Base-by-base conservation (phyloP, 192 early-diverging fungal genomes). In the Coemansia reversa region DNA sequence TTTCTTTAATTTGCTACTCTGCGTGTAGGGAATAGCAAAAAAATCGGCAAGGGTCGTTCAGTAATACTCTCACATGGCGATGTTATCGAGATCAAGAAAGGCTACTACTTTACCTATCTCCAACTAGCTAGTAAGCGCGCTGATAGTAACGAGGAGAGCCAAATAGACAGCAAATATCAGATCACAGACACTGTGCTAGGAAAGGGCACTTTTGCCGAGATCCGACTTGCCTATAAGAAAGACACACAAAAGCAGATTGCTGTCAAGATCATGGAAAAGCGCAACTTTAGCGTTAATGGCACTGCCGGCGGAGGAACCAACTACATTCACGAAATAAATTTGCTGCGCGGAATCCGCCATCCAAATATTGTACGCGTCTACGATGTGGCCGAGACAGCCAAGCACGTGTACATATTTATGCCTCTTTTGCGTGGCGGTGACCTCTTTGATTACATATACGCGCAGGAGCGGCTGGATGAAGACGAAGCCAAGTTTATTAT, bases 181-280 rank as follows among this genome's bases (percentile, higher is more conserved):
- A 76, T 81, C 61, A 74, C 75, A 7, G 69, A 76, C 42, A 69
- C 62, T 7, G 62, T 75, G 12, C 55, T 83, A 56, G 79, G 77
- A 35, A 83, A 76, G 29, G 91, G 91, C 22, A 87, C 88, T 11
- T 95, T 93, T 81, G 89, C 90, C 16, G 87, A 92, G 67, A 91
- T 95, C 61, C 77, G 84, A 32, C 67, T 86, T 24, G 91, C 85
- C 2, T 80, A 86, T 28, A 81, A 88, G 20, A 85, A 89, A 53
- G 79, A 70, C 22, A 87, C 87, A 30, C 85, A 89, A 49, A 62
- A 86, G 48, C 83, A 86, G 59, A 85, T 87, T 63, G 94, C 94
- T 0, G 90, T 93, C 58, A 95, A 95, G 74, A 90, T 95, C 67
- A 90, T 95, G 71, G 90, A 93, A 54, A 89, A 88, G 57, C 63